A percentile compares a stretch with the other conserved stretches of the same genome.
These are phyloP conservation scores for Apiospora kogelbergensis DNA, from an alignment of 2,329 filamentous ascomycete species.

Conservation along the genomic window DNA sequence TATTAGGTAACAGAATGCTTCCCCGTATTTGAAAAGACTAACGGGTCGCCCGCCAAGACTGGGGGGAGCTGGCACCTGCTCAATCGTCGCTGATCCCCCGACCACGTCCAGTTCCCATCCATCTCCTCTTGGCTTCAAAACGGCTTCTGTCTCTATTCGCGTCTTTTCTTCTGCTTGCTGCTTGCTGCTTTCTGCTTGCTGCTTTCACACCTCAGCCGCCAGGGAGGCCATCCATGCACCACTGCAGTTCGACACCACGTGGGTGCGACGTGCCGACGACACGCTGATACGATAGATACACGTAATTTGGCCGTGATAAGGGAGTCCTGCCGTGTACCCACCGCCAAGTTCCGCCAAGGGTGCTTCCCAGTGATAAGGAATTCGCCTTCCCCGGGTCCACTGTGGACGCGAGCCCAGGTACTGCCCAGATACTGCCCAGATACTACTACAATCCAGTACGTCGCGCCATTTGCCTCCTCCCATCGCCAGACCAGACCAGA, in stretches of 20 bases:
- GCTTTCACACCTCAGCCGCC: too few relatives aligned
- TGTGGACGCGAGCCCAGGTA: neutral
- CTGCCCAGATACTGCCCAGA: too few relatives aligned
- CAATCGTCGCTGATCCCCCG: neutral
- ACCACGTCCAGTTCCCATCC: neutral
- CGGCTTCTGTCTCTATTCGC: neutral
- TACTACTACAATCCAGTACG: too few relatives aligned
- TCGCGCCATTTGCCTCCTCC: neutral
- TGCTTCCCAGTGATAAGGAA: neutral
- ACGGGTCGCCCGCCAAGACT: neutral
- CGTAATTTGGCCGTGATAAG: constrained; percentile 5
- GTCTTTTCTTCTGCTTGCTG: too few relatives aligned
- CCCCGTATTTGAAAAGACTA: neutral
- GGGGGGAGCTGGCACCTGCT: neutral
- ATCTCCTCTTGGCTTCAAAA: neutral
- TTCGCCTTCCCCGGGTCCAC: constrained; percentile 1
- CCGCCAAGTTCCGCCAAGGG: constrained; percentile 4
- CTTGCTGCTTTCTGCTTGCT: too few relatives aligned
- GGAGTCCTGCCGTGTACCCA: constrained; percentile 1
- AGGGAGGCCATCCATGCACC: neutral
- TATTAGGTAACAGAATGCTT: constrained; percentile 6
- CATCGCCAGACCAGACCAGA: neutral
- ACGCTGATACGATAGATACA: neutral
- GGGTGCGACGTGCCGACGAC: neutral
- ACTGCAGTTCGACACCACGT: neutral